Evolutionary conservation across 306 rosid genomes (phyloP).

Genomic region (Ammopiptanthus mongolicus): DNA sequence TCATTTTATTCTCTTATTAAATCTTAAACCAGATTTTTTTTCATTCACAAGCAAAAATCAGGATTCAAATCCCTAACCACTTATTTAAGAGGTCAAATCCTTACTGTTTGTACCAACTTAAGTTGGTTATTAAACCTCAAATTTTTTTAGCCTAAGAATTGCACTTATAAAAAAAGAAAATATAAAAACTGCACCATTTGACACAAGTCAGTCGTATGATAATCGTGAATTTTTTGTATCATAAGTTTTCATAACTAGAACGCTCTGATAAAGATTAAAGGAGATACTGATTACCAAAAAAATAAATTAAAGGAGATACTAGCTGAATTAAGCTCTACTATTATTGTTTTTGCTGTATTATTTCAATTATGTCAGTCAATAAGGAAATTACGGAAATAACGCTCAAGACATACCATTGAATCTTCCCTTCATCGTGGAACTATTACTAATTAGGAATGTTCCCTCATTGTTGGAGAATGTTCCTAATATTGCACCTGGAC

Average conservation of each 20-base stretch:
- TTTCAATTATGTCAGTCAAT: neutral
- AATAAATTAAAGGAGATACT: too few relatives aligned
- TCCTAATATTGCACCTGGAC: constrained; percentile 6
- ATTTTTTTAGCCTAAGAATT: neutral
- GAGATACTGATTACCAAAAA: too few relatives aligned
- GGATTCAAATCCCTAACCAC: too few relatives aligned
- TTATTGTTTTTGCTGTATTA: neutral
- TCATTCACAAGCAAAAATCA: too few relatives aligned
- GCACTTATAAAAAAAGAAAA: neutral
- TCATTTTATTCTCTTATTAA: neutral
- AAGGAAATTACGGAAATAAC: neutral
- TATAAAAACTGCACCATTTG: neutral
- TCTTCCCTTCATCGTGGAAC: constrained; percentile 8
- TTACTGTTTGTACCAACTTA: too few relatives aligned
- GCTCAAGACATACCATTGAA: constrained; percentile 12
- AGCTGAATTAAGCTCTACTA: neutral
- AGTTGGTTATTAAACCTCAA: neutral
- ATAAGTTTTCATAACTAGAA: neutral
- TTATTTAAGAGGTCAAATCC: too few relatives aligned
- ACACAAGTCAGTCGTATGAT: neutral
- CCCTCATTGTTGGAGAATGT: constrained; percentile 11
- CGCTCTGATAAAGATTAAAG: neutral
- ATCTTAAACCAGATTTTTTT: too few relatives aligned
- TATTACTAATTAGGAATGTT: constrained; percentile 18
- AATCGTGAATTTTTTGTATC: neutral